These are phyloP conservation scores for Solanum rostratum DNA, from an alignment of 257 asterid species.

Conservation along the genomic window DNA sequence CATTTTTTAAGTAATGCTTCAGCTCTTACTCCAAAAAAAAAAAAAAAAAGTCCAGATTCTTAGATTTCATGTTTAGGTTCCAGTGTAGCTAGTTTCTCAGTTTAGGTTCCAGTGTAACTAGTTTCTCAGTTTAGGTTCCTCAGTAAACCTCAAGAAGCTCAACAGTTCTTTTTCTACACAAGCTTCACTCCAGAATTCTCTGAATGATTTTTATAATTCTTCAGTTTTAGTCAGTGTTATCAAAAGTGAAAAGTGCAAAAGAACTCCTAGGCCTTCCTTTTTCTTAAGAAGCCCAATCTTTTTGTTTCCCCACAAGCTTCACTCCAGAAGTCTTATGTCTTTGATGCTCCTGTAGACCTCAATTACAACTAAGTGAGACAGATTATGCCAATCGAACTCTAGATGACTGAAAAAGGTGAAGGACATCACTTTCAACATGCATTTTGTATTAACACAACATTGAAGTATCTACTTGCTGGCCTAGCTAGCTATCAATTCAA, in stretches of 20 bases:
- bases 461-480: background rate
- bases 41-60: background rate
- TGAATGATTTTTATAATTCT: background rate
- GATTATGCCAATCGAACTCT: background rate
- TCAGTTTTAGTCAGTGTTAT: background rate
- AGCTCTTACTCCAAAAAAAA: background rate
- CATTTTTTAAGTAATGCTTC: background rate
- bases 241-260: background rate
- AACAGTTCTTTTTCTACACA: background rate
- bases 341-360: background rate
- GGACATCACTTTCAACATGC: background rate
- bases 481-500: background rate
- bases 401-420: background rate
- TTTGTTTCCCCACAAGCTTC: background rate
- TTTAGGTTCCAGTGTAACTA: background rate
- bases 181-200: background rate
- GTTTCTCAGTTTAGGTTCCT: background rate
- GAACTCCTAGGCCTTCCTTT: background rate
- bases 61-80: background rate
- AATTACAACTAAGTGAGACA: background rate
- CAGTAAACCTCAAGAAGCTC: background rate
- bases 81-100: background rate
- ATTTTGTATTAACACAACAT: background rate
- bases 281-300: background rate
- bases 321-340: background rate